Evolutionary conservation across 1,139 yeast species (phyloP).

Genomic region (Yamadazyma membranifaciens): DNA sequence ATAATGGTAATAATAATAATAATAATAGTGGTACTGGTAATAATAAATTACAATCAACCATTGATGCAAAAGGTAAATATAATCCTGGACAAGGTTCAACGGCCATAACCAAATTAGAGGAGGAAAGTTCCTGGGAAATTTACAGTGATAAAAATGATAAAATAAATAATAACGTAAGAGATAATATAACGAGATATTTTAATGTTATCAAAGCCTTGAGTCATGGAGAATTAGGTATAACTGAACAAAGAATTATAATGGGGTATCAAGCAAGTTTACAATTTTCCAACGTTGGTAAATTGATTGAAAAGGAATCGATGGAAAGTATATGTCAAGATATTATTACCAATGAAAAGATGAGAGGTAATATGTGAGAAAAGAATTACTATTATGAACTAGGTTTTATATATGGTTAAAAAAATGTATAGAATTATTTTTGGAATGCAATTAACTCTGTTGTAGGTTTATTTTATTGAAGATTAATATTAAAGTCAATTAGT

Average conservation of each 20-base stretch:
- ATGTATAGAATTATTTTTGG: no score
- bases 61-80: conserved; percentile 43
- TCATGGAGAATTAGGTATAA: conserved; percentile 79
- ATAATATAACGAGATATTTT: conserved; percentile 78
- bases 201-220: conserved; percentile 83
- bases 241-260: conserved; percentile 72
- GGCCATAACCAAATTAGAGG: conserved; percentile 84
- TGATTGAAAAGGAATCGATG: conserved; percentile 75
- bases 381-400: not conserved
- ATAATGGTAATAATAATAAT: conserved; percentile 25
- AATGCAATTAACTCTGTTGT: no score
- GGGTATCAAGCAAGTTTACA: conserved; percentile 91
- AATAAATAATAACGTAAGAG: conserved; percentile 59
- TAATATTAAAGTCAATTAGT: no score
- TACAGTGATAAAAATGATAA: conserved; percentile 86
- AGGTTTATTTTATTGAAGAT: no score
- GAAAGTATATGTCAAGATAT: conserved; percentile 72
- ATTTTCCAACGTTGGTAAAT: conserved; percentile 67
- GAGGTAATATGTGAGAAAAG: conserved; percentile 39
- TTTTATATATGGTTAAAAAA: not conserved
- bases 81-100: conserved; percentile 61
- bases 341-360: conserved; percentile 69
- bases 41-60: conserved; percentile 38
- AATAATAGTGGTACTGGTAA: conserved; percentile 15
- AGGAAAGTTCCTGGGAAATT: conserved; percentile 93